Evolutionary conservation across 1,284 basidiomycete genomes (phyloP).

Genomic region (Taiwanofungus camphoratus): DNA sequence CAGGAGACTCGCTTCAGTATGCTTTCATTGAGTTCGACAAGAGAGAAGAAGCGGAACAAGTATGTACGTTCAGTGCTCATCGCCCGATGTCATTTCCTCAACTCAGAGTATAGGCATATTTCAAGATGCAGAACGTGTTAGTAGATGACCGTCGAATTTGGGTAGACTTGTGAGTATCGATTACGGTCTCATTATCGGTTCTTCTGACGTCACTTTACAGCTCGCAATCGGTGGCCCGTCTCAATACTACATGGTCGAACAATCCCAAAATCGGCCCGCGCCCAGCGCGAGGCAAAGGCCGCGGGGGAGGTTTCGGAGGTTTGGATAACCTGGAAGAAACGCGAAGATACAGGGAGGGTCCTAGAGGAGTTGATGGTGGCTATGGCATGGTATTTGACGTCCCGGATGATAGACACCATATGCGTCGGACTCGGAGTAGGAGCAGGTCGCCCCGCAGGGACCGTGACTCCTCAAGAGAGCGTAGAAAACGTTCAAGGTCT

Average conservation of each 20-base stretch:
- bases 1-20: slow-evolving; percentile 95
- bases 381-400: slow-evolving; percentile 81
- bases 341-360: slow-evolving; percentile 51
- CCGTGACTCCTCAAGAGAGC: slow-evolving; percentile 18
- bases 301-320: slow-evolving; percentile 49
- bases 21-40: slow-evolving; percentile 99
- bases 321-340: slow-evolving; percentile 70
- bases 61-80: slow-evolving; percentile 23
- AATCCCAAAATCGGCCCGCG: slow-evolving; percentile 52
- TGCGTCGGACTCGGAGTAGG: slow-evolving; percentile 24
- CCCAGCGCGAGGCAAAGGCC: slow-evolving; percentile 24
- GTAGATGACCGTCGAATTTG: slow-evolving; percentile 99
- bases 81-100: neutral
- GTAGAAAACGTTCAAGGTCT: slow-evolving; percentile 15
- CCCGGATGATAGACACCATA: slow-evolving; percentile 19
- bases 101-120: slow-evolving; percentile 68
- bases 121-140: slow-evolving; percentile 99
- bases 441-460: slow-evolving; percentile 21
- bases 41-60: slow-evolving; percentile 88
- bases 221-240: slow-evolving; percentile 84
- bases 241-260: slow-evolving; percentile 73
- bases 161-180: slow-evolving; percentile 82
- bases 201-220: slow-evolving; percentile 31
- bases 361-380: slow-evolving; percentile 25
- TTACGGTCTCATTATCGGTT: neutral